Evolutionary conservation across 2,329 filamentous ascomycete genomes (phyloP), one percentile per base, ranked within the genome.

Genomic region (Fusarium sp.): DNA sequence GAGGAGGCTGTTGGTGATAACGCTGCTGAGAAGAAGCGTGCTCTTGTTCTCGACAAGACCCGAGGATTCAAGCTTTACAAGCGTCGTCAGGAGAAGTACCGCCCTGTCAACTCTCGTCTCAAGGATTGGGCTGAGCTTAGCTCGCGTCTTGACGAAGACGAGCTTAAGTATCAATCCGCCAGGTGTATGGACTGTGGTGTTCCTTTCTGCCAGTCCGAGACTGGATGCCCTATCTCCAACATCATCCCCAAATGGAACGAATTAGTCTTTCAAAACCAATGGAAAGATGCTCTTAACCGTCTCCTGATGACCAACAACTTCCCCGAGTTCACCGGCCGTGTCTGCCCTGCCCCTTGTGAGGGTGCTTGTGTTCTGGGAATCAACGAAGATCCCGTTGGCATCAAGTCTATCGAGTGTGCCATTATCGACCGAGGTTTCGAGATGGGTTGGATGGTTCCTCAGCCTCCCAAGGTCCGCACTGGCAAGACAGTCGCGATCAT

Each of bases 141-240:
- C 63, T 89, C 89, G 76, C 92, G 95, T 62, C 87, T 98, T 51
- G 94, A 93, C 71, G 94, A 97, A 81, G 95, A 98, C 74, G 94
- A 97, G 83, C 89, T 98, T 71, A 98, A 98, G 84, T 98, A 97
- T 78, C 95, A 98, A 82, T 92, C 94, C 48, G 95, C 95, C 66
- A 93, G 95, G 71, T 98, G 95, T 85, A 98, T 98, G 95, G 95
- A 98, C 83, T 98, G 95, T 67, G 95, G 95, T 88, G 94, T 98
- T 66, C 95, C 95, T 3, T 98, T 98, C 87, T 98, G 95, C 76
- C 95, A 98, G 81, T 97, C 94, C 22, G 95, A 98, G 75, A 94
- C 93, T 70, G 95, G 95, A 51, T 98, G 95, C 79, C 95, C 95
- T 3, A 98, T 98, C 80, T 94, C 91, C 74, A 98, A 98, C 83